These are phyloP conservation scores for Trametes elegans DNA, from an alignment of 768 basidiomycete genomes.

Conservation along the genomic window DNA sequence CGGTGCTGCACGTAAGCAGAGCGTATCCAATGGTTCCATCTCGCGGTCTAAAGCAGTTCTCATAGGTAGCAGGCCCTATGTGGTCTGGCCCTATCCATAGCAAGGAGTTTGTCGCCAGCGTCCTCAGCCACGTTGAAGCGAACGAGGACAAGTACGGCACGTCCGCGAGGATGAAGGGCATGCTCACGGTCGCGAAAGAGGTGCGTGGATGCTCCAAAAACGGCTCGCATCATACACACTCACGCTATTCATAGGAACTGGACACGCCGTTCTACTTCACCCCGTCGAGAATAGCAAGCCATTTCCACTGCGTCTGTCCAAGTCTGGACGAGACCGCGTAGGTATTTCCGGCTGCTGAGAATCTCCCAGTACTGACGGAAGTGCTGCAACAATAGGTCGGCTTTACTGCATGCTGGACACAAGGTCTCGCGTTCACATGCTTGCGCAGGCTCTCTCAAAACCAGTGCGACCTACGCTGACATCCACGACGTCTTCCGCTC, in stretches of 20 bases:
- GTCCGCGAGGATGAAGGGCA: constrained; percentile 84
- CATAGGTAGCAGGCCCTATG: constrained; percentile 90
- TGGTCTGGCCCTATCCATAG: constrained; percentile 92
- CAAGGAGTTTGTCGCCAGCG: constrained; percentile 64
- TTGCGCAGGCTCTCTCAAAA: constrained; percentile 86
- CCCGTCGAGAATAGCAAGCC: constrained; percentile 71
- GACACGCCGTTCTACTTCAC: constrained; percentile 84
- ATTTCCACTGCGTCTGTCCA: constrained; percentile 81
- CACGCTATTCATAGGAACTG: constrained; percentile 59
- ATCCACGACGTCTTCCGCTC: constrained; percentile 82
- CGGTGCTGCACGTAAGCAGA: constrained; percentile 63
- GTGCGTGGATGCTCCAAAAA: constrained; percentile 39
- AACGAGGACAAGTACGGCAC: constrained; percentile 74
- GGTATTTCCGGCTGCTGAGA: too few relatives aligned
- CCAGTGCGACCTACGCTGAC: constrained; percentile 66
- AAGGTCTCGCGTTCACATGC: constrained; percentile 90
- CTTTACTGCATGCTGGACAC: constrained; percentile 83
- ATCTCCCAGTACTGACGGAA: too few relatives aligned
- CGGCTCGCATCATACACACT: background rate
- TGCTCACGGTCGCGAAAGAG: constrained; percentile 89
- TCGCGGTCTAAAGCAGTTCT: background rate
- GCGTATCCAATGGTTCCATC: background rate
- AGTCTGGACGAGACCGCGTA: constrained; percentile 74
- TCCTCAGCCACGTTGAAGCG: constrained; percentile 68
- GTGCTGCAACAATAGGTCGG: constrained; percentile 83